Evolutionary conservation across 2,329 filamentous ascomycete genomes (phyloP).

Genomic region (Paecilomyces fulvus): DNA sequence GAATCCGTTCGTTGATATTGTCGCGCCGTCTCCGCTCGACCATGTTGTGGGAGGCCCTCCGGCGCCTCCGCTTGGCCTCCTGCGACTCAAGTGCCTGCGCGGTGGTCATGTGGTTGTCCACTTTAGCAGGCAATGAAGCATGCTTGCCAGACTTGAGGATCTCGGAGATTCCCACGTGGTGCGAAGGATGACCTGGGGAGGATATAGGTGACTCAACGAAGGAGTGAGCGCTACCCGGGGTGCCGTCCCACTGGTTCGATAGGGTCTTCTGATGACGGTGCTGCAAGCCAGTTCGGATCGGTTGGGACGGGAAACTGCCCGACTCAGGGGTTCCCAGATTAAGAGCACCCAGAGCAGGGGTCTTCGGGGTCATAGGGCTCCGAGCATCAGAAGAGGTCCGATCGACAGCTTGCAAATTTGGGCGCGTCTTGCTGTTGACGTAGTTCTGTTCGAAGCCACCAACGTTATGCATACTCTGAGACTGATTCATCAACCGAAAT

Average conservation of each 20-base stretch:
- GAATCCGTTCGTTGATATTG: conserved; percentile 98
- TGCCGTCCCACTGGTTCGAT: conserved; percentile 85
- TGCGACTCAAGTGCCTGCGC: conserved; percentile 61
- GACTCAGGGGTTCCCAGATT: conserved; percentile 65
- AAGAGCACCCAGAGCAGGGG: conserved; percentile 64
- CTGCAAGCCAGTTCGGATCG: conserved; percentile 59
- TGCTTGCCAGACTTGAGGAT: conserved; percentile 76
- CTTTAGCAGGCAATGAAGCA: conserved; percentile 82
- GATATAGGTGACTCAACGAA: conserved; percentile 84
- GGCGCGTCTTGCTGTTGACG: conserved; percentile 50
- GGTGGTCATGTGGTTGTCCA: conserved; percentile 46
- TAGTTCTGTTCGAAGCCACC: conserved; percentile 48
- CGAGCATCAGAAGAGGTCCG: conserved; percentile 66
- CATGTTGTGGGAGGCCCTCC: conserved; percentile 90
- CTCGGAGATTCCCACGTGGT: conserved; percentile 72
- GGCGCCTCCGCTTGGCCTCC: conserved; percentile 84
- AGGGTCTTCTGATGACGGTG: conserved; percentile 69
- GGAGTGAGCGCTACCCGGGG: conserved; percentile 72
- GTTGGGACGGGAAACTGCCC: conserved; percentile 64
- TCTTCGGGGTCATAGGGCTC: conserved; percentile 80
- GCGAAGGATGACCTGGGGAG: conserved; percentile 53
- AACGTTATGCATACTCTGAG: conserved; percentile 26
- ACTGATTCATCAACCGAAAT: conserved; percentile 53
- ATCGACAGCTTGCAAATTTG: conserved; percentile 57
- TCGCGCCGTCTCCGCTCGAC: conserved; percentile 91